Evolutionary conservation across 2,329 filamentous ascomycete species (phyloP), one percentile per base, ranked within the genome.

Genomic region (Trichoderma atrobrunneum): DNA sequence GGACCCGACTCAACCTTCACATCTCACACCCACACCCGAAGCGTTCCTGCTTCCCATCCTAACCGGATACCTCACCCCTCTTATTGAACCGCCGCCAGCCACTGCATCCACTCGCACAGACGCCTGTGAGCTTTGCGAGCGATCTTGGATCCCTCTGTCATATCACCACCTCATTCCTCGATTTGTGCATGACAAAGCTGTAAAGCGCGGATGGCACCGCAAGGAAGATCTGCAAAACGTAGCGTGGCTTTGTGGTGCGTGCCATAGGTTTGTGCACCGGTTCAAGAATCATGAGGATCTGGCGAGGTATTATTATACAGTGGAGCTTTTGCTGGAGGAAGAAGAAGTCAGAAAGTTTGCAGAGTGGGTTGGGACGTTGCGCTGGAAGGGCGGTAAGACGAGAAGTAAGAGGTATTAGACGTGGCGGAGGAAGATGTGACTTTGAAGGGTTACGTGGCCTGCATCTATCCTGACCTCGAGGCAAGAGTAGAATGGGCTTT

Each of bases 111-210:
- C 91, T 1, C 86, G 88, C 28, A 78, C 81, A 5, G 76, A 83
- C 1, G 86, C 84, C 0, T 97, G 94, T 80, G 94, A 97, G 82
- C 87, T 97, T 28, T 97, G 93, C 79, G 87, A 85, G 2, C 86
- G 93, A 1, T 88, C 89, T 74, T 94, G 92, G 89, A 88, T 96
- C 26, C 89, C 89, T 10, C 81, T 96, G 73, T 93, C 91, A 1
- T 97, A 96, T 79, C 94, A 97, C 78, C 94, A 97, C 82, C 84
- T 97, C 57, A 94, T 97, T 69, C 94, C 94, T n/a, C 87, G 89
- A 54, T 87, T 88, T 57, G 90, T 93, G 72, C 93, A 97, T 80
- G 90, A 87, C 8, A 93, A 94, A 79, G 93, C 88, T 4, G 79
- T 93, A 51, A 93, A 92, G 84, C 85, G 93, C 56, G 92, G 91